Conservation (phyloP, 345 rosid species). For the Camelina laxa region DNA sequence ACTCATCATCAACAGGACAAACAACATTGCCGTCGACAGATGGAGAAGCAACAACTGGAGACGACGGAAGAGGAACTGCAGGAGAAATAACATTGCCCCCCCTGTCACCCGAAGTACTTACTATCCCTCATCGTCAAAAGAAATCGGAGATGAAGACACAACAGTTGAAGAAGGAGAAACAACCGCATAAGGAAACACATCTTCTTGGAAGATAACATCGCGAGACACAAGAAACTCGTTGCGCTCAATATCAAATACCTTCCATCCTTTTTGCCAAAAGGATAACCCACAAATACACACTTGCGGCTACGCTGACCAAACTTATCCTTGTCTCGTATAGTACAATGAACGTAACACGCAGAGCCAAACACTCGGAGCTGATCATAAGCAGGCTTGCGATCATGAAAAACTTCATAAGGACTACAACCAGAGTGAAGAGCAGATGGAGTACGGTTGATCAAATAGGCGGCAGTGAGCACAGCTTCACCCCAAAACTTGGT, state of each 20-base stretch:
- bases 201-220: background rate
- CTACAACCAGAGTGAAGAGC: background rate
- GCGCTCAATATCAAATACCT: background rate
- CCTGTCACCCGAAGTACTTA: too few species aligned
- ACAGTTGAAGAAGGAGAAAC: too few species aligned
- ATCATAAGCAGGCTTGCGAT: background rate
- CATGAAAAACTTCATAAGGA: background rate
- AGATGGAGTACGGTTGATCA: too few species aligned
- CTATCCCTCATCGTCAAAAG: too few species aligned
- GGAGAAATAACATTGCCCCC: too few species aligned
- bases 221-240: background rate
- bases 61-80: too few species aligned
- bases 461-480: too few species aligned
- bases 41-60: too few species aligned
- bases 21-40: too few species aligned
- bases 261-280: background rate
- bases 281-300: background rate
- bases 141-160: too few species aligned
- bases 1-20: too few species aligned
- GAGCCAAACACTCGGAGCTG: background rate
- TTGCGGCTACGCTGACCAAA: background rate
- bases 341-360: background rate
- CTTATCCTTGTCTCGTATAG: background rate
- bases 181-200: fast-evolving
- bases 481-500: too few species aligned